Conservation (phyloP, 2,329 filamentous ascomycete species). For the Knufia petricola region DNA sequence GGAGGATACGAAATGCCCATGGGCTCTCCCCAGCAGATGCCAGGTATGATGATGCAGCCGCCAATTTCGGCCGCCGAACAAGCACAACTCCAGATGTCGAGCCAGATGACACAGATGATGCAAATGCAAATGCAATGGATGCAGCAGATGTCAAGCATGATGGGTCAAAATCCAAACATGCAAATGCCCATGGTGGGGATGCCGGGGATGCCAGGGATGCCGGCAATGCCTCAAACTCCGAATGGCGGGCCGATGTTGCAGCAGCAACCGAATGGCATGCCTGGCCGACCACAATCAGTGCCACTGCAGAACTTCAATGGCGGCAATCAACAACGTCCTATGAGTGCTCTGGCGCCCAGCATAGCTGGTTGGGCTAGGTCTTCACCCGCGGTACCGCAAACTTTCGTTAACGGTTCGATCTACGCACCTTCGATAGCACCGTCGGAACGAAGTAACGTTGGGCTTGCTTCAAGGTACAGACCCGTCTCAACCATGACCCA, state of each 20-base stretch:
- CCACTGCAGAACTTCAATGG: conserved; percentile 21
- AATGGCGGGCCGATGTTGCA: conserved; percentile 2
- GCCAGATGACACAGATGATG: conserved; percentile 81
- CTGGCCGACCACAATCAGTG: conserved; percentile 16
- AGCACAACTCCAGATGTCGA: conserved; percentile 68
- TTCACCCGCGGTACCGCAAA: conserved; percentile 27
- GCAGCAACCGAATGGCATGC: not conserved
- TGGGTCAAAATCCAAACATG: conserved; percentile 14
- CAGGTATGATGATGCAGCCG: conserved; percentile 26
- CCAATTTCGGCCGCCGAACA: conserved; percentile 54
- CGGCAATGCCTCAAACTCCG: not conserved
- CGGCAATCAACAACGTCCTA: conserved; percentile 51
- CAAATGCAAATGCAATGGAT: conserved; percentile 93
- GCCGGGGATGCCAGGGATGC: not conserved
- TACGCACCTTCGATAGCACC: conserved; percentile 91
- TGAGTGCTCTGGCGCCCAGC: conserved; percentile 73
- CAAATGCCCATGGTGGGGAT: conserved; percentile 8
- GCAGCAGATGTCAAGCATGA: conserved; percentile 43
- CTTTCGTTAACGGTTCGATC: conserved; percentile 23
- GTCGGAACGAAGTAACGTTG: conserved; percentile 88
- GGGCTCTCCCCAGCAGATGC: conserved; percentile 29
- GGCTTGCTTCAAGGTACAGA: conserved; percentile 79
- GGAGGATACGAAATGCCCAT: conserved; percentile 28
- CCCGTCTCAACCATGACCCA: conserved; percentile 61
- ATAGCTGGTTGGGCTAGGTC: conserved; percentile 31